Evolutionary conservation across 257 asterid genomes (phyloP), one percentile per base, ranked within the genome.

Genomic region (Leptodermis oblonga): DNA sequence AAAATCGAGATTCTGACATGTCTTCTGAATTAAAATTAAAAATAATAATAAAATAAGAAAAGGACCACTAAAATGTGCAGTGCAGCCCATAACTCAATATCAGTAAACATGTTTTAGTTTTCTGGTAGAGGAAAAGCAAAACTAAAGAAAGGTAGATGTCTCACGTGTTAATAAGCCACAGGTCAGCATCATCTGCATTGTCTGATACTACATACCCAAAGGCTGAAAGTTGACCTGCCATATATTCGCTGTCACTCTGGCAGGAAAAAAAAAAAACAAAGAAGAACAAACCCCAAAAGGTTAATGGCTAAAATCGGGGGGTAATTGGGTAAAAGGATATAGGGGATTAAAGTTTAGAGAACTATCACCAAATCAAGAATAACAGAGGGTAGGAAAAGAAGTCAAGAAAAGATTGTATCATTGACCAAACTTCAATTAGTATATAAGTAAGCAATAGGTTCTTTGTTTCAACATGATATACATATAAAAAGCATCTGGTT

Each of bases 161-260:
- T 82, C 73, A 93, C 99, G 99, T 93, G 82, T 93, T 93, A 80
- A 93, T 87, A 46, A 93, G 86, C 99, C 97, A 90, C 62, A 93
- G 76, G 82, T 93, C 97, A 55, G 99, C 97, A 77, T 88, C 97
- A 71, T 93, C 96, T 64, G 90, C 92, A 76, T 82, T 83, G 58
- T 93, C 96, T 36, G 85, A 83, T 77, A 93, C 76, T 79, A 80
- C 82, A 84, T 93, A 93, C 60, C 99, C 99, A 85, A 88, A 93
- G 46, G 97, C 94, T 70, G 99, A 86, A 72, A 93, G 97, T 80
- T 90, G 99, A 14, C 99, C 97, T 11, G 97, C 99, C 97, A 93
- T 93, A 78, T 90, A 93, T 80, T 93, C 99, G 48, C 96, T 88
- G 82, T 93, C 99, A 74, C 99, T 93, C 96, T 93, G 91, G 70